Evolutionary conservation across 331 rosid species (phyloP).

Genomic region (Dryas integrifolia): DNA sequence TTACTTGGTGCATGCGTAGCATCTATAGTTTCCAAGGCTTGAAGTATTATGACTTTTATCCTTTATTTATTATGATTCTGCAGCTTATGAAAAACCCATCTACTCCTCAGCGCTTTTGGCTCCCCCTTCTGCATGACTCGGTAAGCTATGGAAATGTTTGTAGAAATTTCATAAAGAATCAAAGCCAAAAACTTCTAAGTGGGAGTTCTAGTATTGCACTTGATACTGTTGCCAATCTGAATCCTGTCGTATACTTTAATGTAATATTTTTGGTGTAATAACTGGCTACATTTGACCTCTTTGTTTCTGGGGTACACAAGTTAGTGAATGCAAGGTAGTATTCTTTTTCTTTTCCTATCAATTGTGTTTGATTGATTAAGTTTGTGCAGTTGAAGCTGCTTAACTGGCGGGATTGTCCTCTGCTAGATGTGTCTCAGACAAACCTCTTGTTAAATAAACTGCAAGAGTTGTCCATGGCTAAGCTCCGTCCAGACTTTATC

Average conservation of each 20-base stretch:
- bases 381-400: slow-evolving; percentile 73
- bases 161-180: neutral
- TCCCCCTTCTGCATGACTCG: slow-evolving; percentile 86
- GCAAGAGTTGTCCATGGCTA: slow-evolving; percentile 76
- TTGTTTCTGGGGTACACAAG: too few relatives aligned
- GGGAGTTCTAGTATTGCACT: neutral
- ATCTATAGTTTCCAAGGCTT: neutral
- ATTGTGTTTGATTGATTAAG: neutral
- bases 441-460: slow-evolving; percentile 74
- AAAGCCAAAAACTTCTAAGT: neutral
- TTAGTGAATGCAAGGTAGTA: too few relatives aligned
- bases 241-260: neutral
- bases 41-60: neutral
- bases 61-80: slow-evolving; percentile 16
- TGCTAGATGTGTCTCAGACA: slow-evolving; percentile 67
- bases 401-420: slow-evolving; percentile 72
- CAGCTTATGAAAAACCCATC: slow-evolving; percentile 94
- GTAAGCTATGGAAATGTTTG: slow-evolving; percentile 38
- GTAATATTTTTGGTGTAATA: neutral
- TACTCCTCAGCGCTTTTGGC: slow-evolving; percentile 93
- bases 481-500: slow-evolving; percentile 54
- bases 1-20: neutral
- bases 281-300: too few relatives aligned
- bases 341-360: too few relatives aligned
- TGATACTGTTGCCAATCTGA: neutral